Evolutionary conservation across 129 eudicot species (phyloP).

Genomic region (Pseudognaphalium luteoalbum): DNA sequence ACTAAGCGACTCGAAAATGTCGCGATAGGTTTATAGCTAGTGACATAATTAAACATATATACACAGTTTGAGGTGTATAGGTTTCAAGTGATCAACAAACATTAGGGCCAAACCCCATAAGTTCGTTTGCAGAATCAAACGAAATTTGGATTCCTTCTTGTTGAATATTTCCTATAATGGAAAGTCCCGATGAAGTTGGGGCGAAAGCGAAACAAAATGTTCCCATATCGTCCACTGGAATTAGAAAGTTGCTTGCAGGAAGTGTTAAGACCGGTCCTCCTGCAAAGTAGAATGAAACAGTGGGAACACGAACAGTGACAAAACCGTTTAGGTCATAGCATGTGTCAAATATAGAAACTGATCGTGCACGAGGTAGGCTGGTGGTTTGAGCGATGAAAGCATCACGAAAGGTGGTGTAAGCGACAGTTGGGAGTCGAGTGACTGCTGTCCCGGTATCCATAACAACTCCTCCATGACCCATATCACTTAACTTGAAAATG

Average conservation of each 20-base stretch:
- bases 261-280: constrained; percentile 80
- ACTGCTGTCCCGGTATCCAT: constrained; percentile 94
- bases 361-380: constrained; percentile 53
- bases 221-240: constrained; percentile 77
- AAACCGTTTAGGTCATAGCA: constrained; percentile 75
- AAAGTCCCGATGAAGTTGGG: constrained; percentile 71
- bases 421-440: constrained; percentile 60
- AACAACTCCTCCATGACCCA: constrained; percentile 83
- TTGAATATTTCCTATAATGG: constrained; percentile 89
- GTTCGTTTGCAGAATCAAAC: constrained; percentile 62
- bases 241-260: constrained; percentile 78
- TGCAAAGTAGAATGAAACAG: constrained; percentile 72
- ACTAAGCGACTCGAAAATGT: not conserved
- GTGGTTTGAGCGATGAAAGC: constrained; percentile 58
- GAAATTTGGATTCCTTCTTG: constrained; percentile 97
- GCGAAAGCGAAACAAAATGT: constrained; percentile 94
- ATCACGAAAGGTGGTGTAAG: constrained; percentile 70
- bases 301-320: constrained; percentile 78
- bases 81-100: constrained; percentile 42
- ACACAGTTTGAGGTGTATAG: not conserved
- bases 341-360: constrained; percentile 71
- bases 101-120: constrained; percentile 88
- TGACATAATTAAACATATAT: not conserved
- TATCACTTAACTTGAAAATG: constrained; percentile 45
- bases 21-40: not conserved